These are phyloP conservation scores for Golovinomyces cichoracearum DNA, from an alignment of 2,329 filamentous ascomycete genomes.

Conservation along the genomic window DNA sequence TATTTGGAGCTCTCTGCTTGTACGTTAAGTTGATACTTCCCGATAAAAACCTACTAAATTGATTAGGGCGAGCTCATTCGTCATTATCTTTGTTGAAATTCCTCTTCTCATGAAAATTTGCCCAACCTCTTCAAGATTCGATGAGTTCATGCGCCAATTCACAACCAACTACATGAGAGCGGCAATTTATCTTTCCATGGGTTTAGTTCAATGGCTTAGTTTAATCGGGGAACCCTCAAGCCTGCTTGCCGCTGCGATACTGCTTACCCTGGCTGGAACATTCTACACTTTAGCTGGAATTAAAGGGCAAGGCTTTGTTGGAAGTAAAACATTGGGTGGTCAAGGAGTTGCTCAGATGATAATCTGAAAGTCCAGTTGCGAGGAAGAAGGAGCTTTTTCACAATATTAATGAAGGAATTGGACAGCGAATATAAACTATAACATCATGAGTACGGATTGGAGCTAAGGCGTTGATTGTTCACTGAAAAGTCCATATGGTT, in stretches of 20 bases:
- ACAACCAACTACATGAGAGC: constrained; percentile 95
- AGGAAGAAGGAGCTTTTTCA: too few relatives aligned
- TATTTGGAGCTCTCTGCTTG: constrained; percentile 26
- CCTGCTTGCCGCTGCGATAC: constrained; percentile 63
- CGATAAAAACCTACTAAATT: constrained; percentile 3
- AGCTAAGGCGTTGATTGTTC: too few relatives aligned
- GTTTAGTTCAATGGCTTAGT: constrained; percentile 61
- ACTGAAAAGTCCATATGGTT: too few relatives aligned
- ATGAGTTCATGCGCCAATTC: constrained; percentile 68
- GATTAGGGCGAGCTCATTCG: constrained; percentile 36
- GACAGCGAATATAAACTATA: too few relatives aligned
- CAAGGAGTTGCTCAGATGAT: constrained; percentile 95
- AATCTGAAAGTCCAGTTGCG: constrained; percentile 47
- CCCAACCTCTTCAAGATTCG: constrained; percentile 75
- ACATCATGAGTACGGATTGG: too few relatives aligned
- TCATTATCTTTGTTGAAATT: constrained; percentile 70
- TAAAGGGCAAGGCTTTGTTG: constrained; percentile 65
- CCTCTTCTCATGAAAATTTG: constrained; percentile 92
- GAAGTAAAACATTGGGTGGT: constrained; percentile 88
- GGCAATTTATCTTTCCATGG: constrained; percentile 60
- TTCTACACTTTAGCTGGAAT: constrained; percentile 62
- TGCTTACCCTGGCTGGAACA: constrained; percentile 47
- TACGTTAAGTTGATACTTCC: constrained; percentile 16
- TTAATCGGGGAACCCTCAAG: constrained; percentile 37
- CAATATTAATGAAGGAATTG: too few relatives aligned